Evolutionary conservation across 306 rosid genomes (phyloP).

Genomic region (Cucumis melo): DNA sequence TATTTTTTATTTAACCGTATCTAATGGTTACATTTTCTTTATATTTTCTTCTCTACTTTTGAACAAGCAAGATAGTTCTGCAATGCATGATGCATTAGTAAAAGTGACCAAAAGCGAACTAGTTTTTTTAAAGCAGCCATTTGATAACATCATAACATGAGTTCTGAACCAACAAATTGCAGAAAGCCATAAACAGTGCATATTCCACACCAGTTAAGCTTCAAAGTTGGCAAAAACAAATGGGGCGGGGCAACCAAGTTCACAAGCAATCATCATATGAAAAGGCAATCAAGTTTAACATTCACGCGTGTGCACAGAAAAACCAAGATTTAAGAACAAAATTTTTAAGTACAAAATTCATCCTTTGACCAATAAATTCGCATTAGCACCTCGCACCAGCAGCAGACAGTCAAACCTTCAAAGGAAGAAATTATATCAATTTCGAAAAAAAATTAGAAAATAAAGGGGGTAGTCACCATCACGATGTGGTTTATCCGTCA

Average conservation of each 20-base stretch:
- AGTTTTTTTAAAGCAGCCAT: background rate
- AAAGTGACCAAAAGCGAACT: background rate
- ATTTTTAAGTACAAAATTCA: background rate
- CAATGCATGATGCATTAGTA: background rate
- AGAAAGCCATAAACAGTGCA: background rate
- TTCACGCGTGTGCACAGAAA: background rate
- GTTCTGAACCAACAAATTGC: background rate
- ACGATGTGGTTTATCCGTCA: conserved; percentile 53
- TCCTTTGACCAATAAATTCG: background rate
- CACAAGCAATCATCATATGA: background rate
- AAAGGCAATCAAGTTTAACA: background rate
- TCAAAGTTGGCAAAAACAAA: background rate
- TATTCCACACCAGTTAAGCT: background rate
- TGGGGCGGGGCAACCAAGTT: background rate
- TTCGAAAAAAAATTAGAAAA: background rate
- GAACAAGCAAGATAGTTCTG: background rate
- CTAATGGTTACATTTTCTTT: background rate
- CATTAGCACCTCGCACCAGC: background rate
- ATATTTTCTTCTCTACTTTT: background rate
- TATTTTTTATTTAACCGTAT: background rate
- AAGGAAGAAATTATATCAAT: background rate
- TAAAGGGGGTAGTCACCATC: conserved; percentile 42
- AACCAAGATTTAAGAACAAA: background rate
- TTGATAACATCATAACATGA: background rate
- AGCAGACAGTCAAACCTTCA: background rate